Evolutionary conservation across 2,329 filamentous ascomycete species (phyloP).

Genomic region (Talaromyces atroroseus): DNA sequence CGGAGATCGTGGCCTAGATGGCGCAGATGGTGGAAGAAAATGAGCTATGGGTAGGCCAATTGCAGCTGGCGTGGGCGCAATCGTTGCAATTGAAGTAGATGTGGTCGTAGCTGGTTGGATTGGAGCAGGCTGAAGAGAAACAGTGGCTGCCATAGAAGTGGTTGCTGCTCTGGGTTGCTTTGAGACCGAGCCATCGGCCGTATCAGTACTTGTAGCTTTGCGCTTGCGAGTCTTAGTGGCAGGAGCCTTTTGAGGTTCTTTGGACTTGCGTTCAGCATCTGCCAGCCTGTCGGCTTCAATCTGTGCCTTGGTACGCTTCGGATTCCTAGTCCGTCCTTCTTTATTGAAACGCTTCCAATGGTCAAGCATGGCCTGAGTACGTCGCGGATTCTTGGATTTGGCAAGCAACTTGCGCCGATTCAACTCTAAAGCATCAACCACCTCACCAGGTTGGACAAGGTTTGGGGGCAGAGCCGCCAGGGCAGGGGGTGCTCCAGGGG

Average conservation of each 20-base stretch:
- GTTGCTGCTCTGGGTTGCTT: conserved; percentile 5
- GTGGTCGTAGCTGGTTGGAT: conserved; percentile 11
- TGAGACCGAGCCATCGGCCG: not conserved
- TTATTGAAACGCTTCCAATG: conserved; percentile 41
- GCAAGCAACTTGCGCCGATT: conserved; percentile 35
- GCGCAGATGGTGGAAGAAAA: not conserved
- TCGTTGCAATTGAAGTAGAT: not conserved
- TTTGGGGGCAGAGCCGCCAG: conserved; percentile 12
- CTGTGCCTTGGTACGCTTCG: conserved; percentile 41
- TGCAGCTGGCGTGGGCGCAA: not conserved
- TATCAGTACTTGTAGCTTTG: conserved; percentile 1
- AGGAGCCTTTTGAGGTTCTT: conserved; percentile 21
- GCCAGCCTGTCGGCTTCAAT: conserved; percentile 37
- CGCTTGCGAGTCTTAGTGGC: conserved; percentile 20
- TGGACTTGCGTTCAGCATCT: conserved; percentile 24
- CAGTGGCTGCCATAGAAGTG: conserved; percentile 4
- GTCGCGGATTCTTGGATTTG: conserved; percentile 41
- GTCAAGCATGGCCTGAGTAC: conserved; percentile 42
- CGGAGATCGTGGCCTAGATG: conserved; percentile 1
- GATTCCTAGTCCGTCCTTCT: conserved; percentile 39
- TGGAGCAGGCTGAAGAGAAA: conserved; percentile 7
- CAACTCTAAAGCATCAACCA: conserved; percentile 25
- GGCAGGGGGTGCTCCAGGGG: conserved; percentile 14
- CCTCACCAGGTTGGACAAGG: conserved; percentile 17
- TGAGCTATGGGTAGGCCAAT: not conserved